Evolutionary conservation across 805 yeast genomes (phyloP).

Genomic region (Metschnikowia kunwiensis): DNA sequence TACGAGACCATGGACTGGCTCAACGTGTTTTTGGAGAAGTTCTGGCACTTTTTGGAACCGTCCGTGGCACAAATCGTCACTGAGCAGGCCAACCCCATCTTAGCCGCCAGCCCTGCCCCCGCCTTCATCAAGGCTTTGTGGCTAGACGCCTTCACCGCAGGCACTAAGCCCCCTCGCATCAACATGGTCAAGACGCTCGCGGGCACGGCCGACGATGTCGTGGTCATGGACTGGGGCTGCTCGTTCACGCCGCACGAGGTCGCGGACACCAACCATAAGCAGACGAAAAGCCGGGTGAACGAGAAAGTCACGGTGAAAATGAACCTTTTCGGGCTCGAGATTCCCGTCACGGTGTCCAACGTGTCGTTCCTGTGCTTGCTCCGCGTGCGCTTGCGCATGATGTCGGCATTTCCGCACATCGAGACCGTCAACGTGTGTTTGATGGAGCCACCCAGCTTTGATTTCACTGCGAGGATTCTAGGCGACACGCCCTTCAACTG

Average conservation of each 20-base stretch:
- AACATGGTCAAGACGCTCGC: constrained; percentile 86
- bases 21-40: constrained; percentile 82
- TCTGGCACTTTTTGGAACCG: constrained; percentile 92
- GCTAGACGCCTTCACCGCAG: constrained; percentile 86
- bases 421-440: constrained; percentile 86
- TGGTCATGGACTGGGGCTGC: constrained; percentile 96
- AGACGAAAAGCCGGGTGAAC: constrained; percentile 78
- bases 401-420: constrained; percentile 87
- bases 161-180: constrained; percentile 93
- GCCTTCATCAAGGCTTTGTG: constrained; percentile 78
- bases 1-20: constrained; percentile 96
- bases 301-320: constrained; percentile 77
- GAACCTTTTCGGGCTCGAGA: constrained; percentile 72
- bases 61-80: constrained; percentile 80
- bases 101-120: constrained; percentile 78
- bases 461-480: constrained; percentile 68
- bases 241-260: constrained; percentile 90
- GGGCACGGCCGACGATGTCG: constrained; percentile 87
- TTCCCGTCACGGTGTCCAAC: constrained; percentile 79
- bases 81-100: constrained; percentile 77
- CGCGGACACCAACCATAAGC: constrained; percentile 82
- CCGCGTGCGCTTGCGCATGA: constrained; percentile 84
- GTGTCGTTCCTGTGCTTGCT: constrained; percentile 71
- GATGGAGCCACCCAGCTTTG: constrained; percentile 84
- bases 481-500: constrained; percentile 84